A percentile compares a stretch with the other conserved stretches of the same genome.
phyloP scores from a whole-genome alignment of 495 filamentous ascomycete species.

The Talaromyces proteolyticus region DNA sequence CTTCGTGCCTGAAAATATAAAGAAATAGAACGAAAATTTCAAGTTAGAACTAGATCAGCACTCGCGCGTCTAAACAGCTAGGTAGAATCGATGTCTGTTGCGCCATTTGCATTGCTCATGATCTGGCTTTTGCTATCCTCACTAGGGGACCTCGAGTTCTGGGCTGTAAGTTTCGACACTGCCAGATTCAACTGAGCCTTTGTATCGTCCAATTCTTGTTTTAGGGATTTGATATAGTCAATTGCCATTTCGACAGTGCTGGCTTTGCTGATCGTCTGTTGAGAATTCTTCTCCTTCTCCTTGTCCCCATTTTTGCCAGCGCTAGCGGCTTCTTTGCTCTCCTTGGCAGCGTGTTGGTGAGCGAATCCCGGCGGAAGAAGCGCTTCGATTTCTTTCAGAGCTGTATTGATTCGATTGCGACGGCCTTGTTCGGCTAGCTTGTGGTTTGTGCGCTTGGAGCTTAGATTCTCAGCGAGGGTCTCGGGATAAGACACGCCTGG shows the following conservation, averaged over 20 bases:
- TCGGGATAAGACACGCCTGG: slow-evolving; percentile 89
- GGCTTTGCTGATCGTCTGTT: slow-evolving; percentile 77
- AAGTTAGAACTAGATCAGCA: too few species aligned
- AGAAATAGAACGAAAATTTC: too few species aligned
- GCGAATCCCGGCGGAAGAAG: slow-evolving; percentile 59
- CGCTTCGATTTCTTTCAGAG: slow-evolving; percentile 83
- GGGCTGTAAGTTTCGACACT: slow-evolving; percentile 46
- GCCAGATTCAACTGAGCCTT: slow-evolving; percentile 58
- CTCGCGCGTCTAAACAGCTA: too few species aligned
- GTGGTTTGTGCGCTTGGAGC: slow-evolving; percentile 94
- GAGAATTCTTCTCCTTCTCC: slow-evolving; percentile 31
- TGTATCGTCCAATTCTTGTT: slow-evolving; percentile 65
- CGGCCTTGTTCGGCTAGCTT: slow-evolving; percentile 97
- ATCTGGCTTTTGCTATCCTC: slow-evolving; percentile 1
- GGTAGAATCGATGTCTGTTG: too few species aligned
- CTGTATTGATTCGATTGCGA: slow-evolving; percentile 90
- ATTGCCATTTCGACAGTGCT: slow-evolving; percentile 95
- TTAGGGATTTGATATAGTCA: slow-evolving; percentile 83
- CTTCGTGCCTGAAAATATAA: too few species aligned
- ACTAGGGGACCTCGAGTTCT: background rate
- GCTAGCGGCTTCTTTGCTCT: slow-evolving; percentile 16
- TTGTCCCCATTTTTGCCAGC: slow-evolving; percentile 13
- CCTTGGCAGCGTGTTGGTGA: slow-evolving; percentile 26
- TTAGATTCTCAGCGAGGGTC: slow-evolving; percentile 84
- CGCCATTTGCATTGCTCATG: too few species aligned